Evolutionary conservation across 23 red algal genomes (phyloP), one percentile per base, ranked within the genome.

Genomic region (Chondrus crispus): DNA sequence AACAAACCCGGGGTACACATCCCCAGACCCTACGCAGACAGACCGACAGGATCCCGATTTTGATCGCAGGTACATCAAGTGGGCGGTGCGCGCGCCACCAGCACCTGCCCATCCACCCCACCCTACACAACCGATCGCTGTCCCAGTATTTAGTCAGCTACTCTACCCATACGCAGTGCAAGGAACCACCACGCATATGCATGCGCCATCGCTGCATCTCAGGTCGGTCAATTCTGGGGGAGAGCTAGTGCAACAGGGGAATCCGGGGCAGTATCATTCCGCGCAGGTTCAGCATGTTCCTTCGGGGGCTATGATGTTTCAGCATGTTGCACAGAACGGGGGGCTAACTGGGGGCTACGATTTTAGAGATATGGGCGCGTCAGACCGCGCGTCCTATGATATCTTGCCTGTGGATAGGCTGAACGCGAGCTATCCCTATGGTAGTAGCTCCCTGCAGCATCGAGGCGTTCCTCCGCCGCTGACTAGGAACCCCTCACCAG

Each of bases 1-100:
- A n/a, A n/a, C n/a, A n/a, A n/a, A n/a, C n/a, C n/a, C n/a, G n/a
- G n/a, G n/a, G n/a, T n/a, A n/a, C n/a, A n/a, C n/a, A n/a, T n/a
- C n/a, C n/a, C n/a, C n/a, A n/a, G n/a, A n/a, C n/a, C n/a, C n/a
- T n/a, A n/a, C n/a, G n/a, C n/a, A 19, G 60, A 66, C 26, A 9
- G 85, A 89, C 57, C 73, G 66, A 19, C 85, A 89, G 49, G 85
- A 89, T 42, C 85, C 85, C 69, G 85, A 89, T 89, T 89, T 89
- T 89, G 85, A 89, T 74, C 69, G 85, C 20, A 47, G 85, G n/a
- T 89, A 89, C 32, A 41, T 63, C 73, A 89, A 89, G 46, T 89
- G 85, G 85, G 85, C 85, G 39, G 49, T 77, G n/a, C 47, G 85
- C 5, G 45, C 66, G 46, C 26, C 9, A 0, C 73, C 85, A 4